Conservation (phyloP, 2,329 filamentous ascomycete genomes). For the Exophiala aquamarina region DNA sequence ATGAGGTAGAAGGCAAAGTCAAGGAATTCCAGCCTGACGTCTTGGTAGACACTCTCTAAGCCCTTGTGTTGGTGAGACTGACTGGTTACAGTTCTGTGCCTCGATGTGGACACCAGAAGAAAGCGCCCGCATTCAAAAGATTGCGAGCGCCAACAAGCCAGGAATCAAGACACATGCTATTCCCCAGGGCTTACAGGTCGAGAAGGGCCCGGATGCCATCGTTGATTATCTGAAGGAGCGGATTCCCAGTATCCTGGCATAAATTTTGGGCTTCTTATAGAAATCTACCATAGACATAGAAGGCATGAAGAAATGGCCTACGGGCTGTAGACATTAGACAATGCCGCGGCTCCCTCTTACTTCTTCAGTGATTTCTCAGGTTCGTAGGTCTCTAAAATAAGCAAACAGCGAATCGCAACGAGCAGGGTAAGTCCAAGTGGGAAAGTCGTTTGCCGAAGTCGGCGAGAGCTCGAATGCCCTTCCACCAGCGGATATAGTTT, state of each 20-base stretch:
- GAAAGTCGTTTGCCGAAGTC: no score
- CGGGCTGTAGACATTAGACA: no score
- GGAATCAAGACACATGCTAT: conserved; percentile 45
- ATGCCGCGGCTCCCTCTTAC: no score
- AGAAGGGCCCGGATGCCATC: conserved; percentile 43
- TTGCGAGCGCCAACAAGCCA: conserved; percentile 37
- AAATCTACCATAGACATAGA: no score
- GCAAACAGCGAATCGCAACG: no score
- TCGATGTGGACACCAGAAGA: conserved; percentile 56
- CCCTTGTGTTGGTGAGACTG: conserved; percentile 15
- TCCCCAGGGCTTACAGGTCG: conserved; percentile 42
- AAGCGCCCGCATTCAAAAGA: conserved; percentile 38
- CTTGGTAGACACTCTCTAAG: conserved; percentile 47
- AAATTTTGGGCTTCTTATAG: no score
- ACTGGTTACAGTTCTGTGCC: conserved; percentile 56
- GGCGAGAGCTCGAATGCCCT: no score
- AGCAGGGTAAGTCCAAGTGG: no score
- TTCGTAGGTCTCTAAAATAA: no score
- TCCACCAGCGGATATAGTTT: no score
- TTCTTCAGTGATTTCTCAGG: no score
- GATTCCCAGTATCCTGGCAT: conserved; percentile 38
- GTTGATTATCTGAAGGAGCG: conserved; percentile 43
- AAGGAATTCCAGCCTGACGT: conserved; percentile 54
- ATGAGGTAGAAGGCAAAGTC: conserved; percentile 57
- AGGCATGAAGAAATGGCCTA: no score